A percentile compares a stretch with the other conserved stretches of the same genome.
phyloP scores from a whole-genome alignment of 2,329 filamentous ascomycete species.

The Pseudocercospora musae region DNA sequence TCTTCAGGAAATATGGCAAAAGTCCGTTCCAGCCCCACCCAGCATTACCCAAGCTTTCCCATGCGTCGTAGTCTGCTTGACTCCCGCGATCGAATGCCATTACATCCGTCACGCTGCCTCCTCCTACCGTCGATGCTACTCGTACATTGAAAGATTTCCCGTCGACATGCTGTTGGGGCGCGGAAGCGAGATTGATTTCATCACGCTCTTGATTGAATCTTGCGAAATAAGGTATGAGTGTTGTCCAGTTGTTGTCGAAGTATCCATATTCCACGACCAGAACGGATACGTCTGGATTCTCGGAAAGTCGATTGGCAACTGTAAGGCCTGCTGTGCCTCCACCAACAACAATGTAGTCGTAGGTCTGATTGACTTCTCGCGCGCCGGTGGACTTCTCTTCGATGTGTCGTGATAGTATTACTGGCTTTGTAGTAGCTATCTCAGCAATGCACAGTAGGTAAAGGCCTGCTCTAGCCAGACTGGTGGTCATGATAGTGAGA shows the following conservation, averaged over 20 bases:
- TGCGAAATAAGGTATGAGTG: constrained; percentile 15
- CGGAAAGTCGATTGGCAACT: constrained; percentile 28
- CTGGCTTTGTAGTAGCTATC: not conserved
- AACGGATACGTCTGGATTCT: constrained; percentile 29
- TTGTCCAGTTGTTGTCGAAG: constrained; percentile 13
- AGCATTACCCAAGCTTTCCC: constrained; percentile 30
- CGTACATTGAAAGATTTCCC: constrained; percentile 23
- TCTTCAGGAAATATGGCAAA: constrained; percentile 24
- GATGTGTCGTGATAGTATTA: not conserved
- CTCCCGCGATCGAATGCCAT: constrained; percentile 40
- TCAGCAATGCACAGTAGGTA: not conserved
- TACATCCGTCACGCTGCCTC: constrained; percentile 39
- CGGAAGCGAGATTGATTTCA: constrained; percentile 10
- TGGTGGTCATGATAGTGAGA: not conserved
- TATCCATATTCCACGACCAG: constrained; percentile 35
- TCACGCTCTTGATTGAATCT: constrained; percentile 11
- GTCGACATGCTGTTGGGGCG: constrained; percentile 19
- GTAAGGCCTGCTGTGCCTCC: constrained; percentile 32
- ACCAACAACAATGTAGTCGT: constrained; percentile 33
- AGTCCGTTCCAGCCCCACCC: constrained; percentile 23
- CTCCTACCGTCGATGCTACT: constrained; percentile 34
- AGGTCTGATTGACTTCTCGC: not conserved
- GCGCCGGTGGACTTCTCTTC: not conserved
- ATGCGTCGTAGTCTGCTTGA: constrained; percentile 41
- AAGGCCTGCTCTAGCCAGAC: not conserved